These are phyloP conservation scores for Talaromyces piceae DNA, from an alignment of 2,329 filamentous ascomycete genomes.

Conservation along the genomic window DNA sequence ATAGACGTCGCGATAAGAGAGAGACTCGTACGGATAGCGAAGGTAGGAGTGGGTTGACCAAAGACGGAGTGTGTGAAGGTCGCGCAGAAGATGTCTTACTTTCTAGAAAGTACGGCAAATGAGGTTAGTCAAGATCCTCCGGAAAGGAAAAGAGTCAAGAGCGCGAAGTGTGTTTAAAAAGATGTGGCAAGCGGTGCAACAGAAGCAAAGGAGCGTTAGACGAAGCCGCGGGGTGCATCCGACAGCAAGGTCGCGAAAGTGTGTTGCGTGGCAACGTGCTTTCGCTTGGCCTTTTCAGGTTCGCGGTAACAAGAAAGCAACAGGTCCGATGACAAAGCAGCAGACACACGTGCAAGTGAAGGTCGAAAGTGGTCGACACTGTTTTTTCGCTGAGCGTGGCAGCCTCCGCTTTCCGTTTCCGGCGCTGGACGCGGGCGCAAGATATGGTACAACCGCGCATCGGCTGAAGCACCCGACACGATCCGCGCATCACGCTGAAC, in stretches of 20 bases:
- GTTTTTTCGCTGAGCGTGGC: constrained; percentile 4
- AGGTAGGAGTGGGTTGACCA: constrained; percentile 29
- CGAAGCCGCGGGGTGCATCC: neutral
- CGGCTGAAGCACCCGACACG: constrained; percentile 6
- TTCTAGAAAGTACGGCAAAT: neutral
- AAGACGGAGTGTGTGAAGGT: constrained; percentile 18
- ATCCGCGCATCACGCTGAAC: constrained; percentile 3
- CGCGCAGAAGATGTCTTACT: constrained; percentile 8
- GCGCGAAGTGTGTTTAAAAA: neutral
- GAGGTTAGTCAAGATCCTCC: constrained; percentile 11
- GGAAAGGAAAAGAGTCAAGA: neutral
- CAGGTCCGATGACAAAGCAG: neutral
- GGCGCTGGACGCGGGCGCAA: constrained; percentile 4
- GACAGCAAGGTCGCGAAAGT: neutral
- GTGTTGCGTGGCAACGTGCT: neutral
- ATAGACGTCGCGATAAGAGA: constrained; percentile 21
- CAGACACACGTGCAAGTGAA: neutral
- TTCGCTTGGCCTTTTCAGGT: neutral
- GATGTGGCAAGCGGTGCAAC: constrained; percentile 1
- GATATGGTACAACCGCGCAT: constrained; percentile 2
- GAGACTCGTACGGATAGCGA: constrained; percentile 36
- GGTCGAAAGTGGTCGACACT: neutral
- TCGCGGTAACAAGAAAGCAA: neutral
- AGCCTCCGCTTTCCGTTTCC: constrained; percentile 10
- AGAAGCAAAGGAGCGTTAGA: neutral